phyloP scores from a whole-genome alignment of 2,329 filamentous ascomycete species.

The Cercospora sojina region DNA sequence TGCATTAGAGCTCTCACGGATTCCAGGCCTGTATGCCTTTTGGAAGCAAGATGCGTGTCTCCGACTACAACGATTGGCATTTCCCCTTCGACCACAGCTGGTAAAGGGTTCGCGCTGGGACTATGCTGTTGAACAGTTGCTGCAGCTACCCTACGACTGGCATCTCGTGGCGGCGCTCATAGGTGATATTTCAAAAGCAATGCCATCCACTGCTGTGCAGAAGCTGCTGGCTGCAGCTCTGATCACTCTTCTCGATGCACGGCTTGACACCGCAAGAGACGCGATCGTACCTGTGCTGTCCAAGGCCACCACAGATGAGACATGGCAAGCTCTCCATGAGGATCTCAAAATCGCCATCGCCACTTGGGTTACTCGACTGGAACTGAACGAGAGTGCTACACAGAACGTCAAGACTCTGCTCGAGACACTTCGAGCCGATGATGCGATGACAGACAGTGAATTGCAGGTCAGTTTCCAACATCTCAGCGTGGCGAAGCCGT shows the following conservation, averaged over 20 bases:
- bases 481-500: slow-evolving; percentile 17
- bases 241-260: slow-evolving; percentile 16
- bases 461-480: slow-evolving; percentile 24
- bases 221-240: slow-evolving; percentile 20
- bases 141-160: slow-evolving; percentile 17
- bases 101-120: slow-evolving; percentile 28
- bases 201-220: slow-evolving; percentile 19
- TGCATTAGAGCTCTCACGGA: slow-evolving; percentile 30
- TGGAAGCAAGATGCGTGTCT: slow-evolving; percentile 29
- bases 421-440: slow-evolving; percentile 24
- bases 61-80: slow-evolving; percentile 24
- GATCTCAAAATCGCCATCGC: slow-evolving; percentile 31
- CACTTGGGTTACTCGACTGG: slow-evolving; percentile 28
- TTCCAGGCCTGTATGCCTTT: slow-evolving; percentile 19
- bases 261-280: slow-evolving; percentile 12
- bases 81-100: slow-evolving; percentile 17
- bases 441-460: slow-evolving; percentile 31
- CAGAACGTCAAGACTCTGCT: slow-evolving; percentile 19
- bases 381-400: slow-evolving; percentile 20
- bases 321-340: slow-evolving; percentile 27
- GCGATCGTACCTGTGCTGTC: slow-evolving; percentile 24
- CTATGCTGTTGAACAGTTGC: slow-evolving; percentile 16
- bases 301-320: slow-evolving; percentile 11
- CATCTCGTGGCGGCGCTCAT: slow-evolving; percentile 21
- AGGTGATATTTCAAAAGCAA: slow-evolving; percentile 5